Evolutionary conservation across 257 asterid species (phyloP), one percentile per base, ranked within the genome.

Genomic region (Nyctanthes arbortristis): DNA sequence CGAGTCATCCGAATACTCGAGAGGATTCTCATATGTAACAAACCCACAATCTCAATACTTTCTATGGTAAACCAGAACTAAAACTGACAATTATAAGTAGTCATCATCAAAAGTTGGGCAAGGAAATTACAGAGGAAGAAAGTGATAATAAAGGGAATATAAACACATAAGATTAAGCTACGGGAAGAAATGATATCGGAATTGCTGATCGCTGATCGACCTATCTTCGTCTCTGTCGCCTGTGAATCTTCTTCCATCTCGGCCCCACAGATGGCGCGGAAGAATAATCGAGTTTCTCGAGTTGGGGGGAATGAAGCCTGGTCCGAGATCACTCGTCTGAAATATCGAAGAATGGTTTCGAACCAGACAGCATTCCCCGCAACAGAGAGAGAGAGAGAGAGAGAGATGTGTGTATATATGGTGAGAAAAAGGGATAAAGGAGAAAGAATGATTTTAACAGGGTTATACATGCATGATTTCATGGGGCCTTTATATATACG

Each of bases 331-430:
- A 52, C 8, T 35, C 40, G 6, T 52, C 59, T 7, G 28, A 18
- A 22, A 12, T 52, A 58, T 36, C 33, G 29, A 20, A n/a, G 86
- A 75, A 78, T 60, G 77, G 72, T 81, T 75, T 81, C 81, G 83
- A 81, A 71, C 79, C 85, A 78, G 78, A 72, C 85, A 81, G 43
- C 85, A 74, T 68, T 60, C 85, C 83, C 81, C 85, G 77, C 81
- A 81, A 81, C 80, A 71, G 39, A 39, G 64, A 55, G 75, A 64
- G 62, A 54, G 62, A 69, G 55, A 28, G 64, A 57, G 52, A 39
- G 63, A 18, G 10, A 24, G 60, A 39, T 61, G 16, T 27, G 20
- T 24, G 28, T 32, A 25, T 7, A 43, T n/a, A 7, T 30, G 2
- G 47, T 27, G 39, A 63, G 32, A 36, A 27, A 31, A 56, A 27